phyloP scores from a whole-genome alignment of 2,329 filamentous ascomycete species.

The Didymella exigua region DNA sequence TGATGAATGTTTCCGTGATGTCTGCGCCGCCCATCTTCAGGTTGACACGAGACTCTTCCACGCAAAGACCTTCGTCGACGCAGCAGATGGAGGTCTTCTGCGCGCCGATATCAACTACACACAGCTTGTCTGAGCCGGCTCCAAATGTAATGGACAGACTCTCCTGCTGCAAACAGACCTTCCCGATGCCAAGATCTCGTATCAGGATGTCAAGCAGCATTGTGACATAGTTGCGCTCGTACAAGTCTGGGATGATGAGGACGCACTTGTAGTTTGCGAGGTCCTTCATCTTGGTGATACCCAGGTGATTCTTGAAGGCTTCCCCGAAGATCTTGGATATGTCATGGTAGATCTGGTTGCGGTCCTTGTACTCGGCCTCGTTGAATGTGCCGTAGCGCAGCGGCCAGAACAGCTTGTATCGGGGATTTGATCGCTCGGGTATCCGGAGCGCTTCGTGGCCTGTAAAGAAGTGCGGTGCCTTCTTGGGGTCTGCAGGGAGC shows the following conservation, averaged over 20 bases:
- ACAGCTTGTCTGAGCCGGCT: constrained; percentile 90
- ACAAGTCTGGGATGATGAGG: constrained; percentile 95
- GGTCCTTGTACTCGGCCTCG: constrained; percentile 82
- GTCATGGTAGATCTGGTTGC: constrained; percentile 82
- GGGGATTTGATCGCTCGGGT: constrained; percentile 84
- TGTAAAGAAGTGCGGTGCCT: constrained; percentile 78
- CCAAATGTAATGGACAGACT: constrained; percentile 94
- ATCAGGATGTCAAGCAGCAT: constrained; percentile 83
- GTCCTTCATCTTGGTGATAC: constrained; percentile 75
- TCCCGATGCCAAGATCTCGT: constrained; percentile 85
- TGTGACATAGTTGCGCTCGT: constrained; percentile 91
- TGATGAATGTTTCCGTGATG: constrained; percentile 91
- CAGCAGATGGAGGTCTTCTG: constrained; percentile 98
- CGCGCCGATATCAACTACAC: constrained; percentile 93
- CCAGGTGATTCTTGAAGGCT: constrained; percentile 83
- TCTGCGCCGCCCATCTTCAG: constrained; percentile 92
- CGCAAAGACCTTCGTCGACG: constrained; percentile 92
- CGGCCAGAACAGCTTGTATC: constrained; percentile 93
- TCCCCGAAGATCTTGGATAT: constrained; percentile 86
- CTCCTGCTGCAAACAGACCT: constrained; percentile 94
- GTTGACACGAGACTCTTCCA: constrained; percentile 94
- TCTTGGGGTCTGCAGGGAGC: constrained; percentile 61
- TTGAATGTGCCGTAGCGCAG: constrained; percentile 86
- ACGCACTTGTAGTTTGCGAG: constrained; percentile 94
- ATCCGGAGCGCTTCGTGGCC: constrained; percentile 84